Evolutionary conservation across 2,329 filamentous ascomycete species (phyloP), one percentile per base, ranked within the genome.

Genomic region (Hymenoscyphus occultus): DNA sequence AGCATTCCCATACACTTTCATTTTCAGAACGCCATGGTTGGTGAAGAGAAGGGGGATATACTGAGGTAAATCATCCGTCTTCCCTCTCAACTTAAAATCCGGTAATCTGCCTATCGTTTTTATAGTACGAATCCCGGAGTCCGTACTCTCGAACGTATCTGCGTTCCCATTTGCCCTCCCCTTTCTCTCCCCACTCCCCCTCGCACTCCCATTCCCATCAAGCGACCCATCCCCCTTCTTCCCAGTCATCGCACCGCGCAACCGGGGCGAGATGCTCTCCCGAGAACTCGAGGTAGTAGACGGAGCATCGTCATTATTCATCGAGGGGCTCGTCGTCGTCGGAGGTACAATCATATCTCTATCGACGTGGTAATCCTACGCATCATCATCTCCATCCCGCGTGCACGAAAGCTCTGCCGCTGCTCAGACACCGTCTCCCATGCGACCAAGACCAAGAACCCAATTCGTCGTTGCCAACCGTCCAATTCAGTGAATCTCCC

Each of bases 11-110:
- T 42, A 22, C 22, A 22, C 10, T 51, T 12, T 51, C 5, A 22
- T 22, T 22, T 9, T 10, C 12, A 28, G 22, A 22, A 39, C 9
- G 5, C 7, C 35, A 13, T 13, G 3, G 31, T 16, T 4, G 28
- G 9, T 5, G 3, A 54, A 32, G 56, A 32, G 31, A 39, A 14
- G n/a, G 16, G 28, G 39, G 56, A 70, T 72, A 59, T 69, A 74
- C 72, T 75, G 74, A 32, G 74, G 75, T 59, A 76, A 61, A 67
- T 76, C 71, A 70, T 76, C 75, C 31, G 71, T 73, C 63, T 75
- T 68, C 12, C 71, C 75, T 64, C 75, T 69, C 51, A 76, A 65
- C 62, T 35, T 62, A 13, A 62, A 31, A 28, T 32, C 54, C 32
- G 71, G 76, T n/a, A 76, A 65, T 62, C 60, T 71, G 40, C 74